Conservation (phyloP, 768 basidiomycete genomes). For the Heimioporus sp. region DNA sequence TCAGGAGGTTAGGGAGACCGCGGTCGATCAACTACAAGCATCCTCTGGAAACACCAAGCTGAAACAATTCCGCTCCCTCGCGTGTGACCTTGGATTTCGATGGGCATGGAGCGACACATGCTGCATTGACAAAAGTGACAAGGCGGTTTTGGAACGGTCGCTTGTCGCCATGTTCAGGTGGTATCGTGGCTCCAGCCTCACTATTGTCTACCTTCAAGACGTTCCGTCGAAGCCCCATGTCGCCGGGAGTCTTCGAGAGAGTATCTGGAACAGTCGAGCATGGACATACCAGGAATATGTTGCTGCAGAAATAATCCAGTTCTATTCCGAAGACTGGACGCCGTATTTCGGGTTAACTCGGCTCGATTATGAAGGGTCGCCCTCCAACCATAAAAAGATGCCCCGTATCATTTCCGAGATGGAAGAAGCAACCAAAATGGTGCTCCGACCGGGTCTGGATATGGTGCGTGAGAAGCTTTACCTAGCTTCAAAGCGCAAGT, state of each 20-base stretch:
- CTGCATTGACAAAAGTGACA: conserved; percentile 3
- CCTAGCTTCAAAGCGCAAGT: conserved; percentile 12
- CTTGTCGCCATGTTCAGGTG: conserved; percentile 12
- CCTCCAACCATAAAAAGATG: background rate
- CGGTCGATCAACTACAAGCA: background rate
- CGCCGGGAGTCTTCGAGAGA: background rate
- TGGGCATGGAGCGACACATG: conserved; percentile 15
- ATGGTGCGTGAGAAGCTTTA: conserved; percentile 7
- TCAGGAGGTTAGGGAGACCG: background rate
- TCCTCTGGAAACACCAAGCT: conserved; percentile 6
- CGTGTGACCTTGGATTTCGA: background rate
- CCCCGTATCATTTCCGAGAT: background rate
- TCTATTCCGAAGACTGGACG: too few relatives aligned
- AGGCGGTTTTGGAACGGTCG: background rate
- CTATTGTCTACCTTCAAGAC: conserved; percentile 10
- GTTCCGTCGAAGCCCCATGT: background rate
- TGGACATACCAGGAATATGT: too few relatives aligned
- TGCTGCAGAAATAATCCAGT: too few relatives aligned
- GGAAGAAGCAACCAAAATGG: too few relatives aligned
- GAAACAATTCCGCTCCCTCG: conserved; percentile 4
- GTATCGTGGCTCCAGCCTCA: conserved; percentile 11
- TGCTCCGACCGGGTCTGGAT: conserved; percentile 1
- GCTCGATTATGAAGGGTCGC: too few relatives aligned
- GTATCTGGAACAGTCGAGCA: background rate
- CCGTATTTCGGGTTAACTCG: too few relatives aligned